Evolutionary conservation across 2,329 filamentous ascomycete species (phyloP).

Genomic region (Colletotrichum orbiculare): DNA sequence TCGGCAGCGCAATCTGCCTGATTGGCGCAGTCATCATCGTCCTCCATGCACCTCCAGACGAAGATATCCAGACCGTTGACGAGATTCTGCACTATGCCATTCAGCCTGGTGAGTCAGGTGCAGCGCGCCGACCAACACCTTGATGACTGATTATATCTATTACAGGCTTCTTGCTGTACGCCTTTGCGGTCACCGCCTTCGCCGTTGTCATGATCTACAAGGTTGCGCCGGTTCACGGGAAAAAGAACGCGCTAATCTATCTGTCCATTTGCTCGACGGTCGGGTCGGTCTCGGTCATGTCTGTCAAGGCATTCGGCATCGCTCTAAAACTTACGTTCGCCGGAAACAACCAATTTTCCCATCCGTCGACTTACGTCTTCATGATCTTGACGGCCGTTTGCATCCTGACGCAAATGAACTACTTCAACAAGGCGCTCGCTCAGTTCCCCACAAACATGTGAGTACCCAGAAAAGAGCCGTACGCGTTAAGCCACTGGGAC

Average conservation of each 20-base stretch:
- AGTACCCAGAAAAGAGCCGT: slow-evolving; percentile 48
- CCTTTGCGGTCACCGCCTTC: slow-evolving; percentile 81
- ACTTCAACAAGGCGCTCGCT: slow-evolving; percentile 98
- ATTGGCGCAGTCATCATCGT: slow-evolving; percentile 98
- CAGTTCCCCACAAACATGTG: slow-evolving; percentile 98
- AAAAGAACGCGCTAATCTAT: slow-evolving; percentile 95
- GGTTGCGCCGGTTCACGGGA: slow-evolving; percentile 88
- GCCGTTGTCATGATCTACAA: slow-evolving; percentile 96
- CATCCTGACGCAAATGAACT: slow-evolving; percentile 99
- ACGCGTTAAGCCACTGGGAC: slow-evolving; percentile 3
- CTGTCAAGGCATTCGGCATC: slow-evolving; percentile 98
- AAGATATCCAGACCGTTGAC: slow-evolving; percentile 90
- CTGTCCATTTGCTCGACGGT: slow-evolving; percentile 98
- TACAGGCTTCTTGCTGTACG: slow-evolving; percentile 90
- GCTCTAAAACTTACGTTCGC: slow-evolving; percentile 93
- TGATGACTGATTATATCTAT: too few species aligned
- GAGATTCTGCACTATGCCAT: slow-evolving; percentile 92
- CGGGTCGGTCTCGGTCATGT: slow-evolving; percentile 98
- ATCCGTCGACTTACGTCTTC: slow-evolving; percentile 97
- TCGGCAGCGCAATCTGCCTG: slow-evolving; percentile 95
- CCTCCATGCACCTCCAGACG: slow-evolving; percentile 93
- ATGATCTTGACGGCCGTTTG: slow-evolving; percentile 92
- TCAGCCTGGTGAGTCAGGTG: slow-evolving; percentile 76
- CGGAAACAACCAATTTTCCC: slow-evolving; percentile 94
- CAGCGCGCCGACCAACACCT: too few species aligned